Base-by-base conservation (phyloP, 2,329 filamentous ascomycete genomes). In the Pseudogymnoascus sp. region DNA sequence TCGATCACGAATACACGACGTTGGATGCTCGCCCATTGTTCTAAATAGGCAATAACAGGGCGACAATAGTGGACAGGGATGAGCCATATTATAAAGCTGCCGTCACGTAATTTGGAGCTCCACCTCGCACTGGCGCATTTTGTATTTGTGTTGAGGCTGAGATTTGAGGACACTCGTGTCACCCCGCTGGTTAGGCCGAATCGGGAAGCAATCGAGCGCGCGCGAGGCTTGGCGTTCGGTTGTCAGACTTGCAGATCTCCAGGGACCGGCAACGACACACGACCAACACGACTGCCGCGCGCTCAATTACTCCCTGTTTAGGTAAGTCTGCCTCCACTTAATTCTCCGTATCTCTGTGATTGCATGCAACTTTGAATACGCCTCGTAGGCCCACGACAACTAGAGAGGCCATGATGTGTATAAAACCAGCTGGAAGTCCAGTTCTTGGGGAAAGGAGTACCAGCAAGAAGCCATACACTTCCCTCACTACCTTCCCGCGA, bases 151-250 rank as follows among this genome's bases (percentile, higher is more conserved):
- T 52, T 52, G 41, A 52, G 41, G 41, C 41, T 52, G 41, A 52
- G 23, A 52, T 52, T 52, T 52, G 26, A 52, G 23, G 21, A 9
- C 9, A 26, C 13, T 4, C 5, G 23, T 12, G 41, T 12, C 41
- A 52, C 41, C 41, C 41, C 41, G 45, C 10, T 28, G 23, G 34
- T 61, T 59, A 62, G 26, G n/a, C 62, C 58, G 9, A 56, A 62
- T 59, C 12, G 18, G 57, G 63, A 59, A 65, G 48, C 21, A 34
- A 60, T 62, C 15, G 60, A 63, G 30, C 63, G 61, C 63, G 61
- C 63, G 59, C 21, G n/a, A 18, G 23, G 23, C 41, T 52, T 52
- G 41, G 41, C 41, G 3, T n/a, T 52, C n/a, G 18, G 5, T 18
- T 28, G 41, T 30, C 8, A 26, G 41, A 30, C 41, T 26, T 28